These are phyloP conservation scores for Trichoderma harzianum DNA, from an alignment of 2,329 filamentous ascomycete genomes.

Conservation along the genomic window DNA sequence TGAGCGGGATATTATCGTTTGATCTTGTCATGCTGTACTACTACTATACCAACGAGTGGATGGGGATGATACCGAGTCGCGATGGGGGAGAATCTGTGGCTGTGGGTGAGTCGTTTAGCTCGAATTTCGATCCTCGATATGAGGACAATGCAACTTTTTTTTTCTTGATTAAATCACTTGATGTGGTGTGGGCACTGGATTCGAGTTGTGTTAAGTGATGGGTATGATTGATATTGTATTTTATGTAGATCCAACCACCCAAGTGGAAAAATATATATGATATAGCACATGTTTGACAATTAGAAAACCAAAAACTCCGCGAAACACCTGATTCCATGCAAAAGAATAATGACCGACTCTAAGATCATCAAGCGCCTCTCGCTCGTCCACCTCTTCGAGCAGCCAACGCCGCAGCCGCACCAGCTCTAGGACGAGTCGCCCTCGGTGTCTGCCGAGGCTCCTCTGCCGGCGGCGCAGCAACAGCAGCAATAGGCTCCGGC, in stretches of 20 bases:
- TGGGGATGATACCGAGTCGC: not conserved
- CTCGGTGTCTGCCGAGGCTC: slow-evolving; percentile 24
- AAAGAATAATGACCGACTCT: not conserved
- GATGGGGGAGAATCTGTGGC: not conserved
- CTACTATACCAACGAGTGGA: slow-evolving; percentile 1
- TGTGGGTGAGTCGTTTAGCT: not conserved
- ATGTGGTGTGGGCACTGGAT: accelerated
- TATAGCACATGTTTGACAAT: not conserved
- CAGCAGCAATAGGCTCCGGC: slow-evolving; percentile 23
- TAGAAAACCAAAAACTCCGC: not conserved
- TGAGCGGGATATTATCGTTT: slow-evolving; percentile 14
- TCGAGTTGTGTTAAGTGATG: not conserved
- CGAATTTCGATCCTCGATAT: not conserved
- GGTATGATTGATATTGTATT: not conserved
- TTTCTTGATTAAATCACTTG: not conserved
- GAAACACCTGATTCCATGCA: slow-evolving; percentile 1
- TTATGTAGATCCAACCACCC: not conserved
- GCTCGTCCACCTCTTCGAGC: slow-evolving; percentile 30
- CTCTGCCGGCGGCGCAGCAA: slow-evolving; percentile 20
- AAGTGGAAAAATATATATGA: not conserved
- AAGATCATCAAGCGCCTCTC: slow-evolving; percentile 16
- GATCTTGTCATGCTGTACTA: slow-evolving; percentile 8
- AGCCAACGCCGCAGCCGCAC: slow-evolving; percentile 23
- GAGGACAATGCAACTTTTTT: not conserved
- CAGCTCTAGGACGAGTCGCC: slow-evolving; percentile 28